Base-by-base conservation (phyloP, 208 protist species). In the Trypanosoma brucei region DNA sequence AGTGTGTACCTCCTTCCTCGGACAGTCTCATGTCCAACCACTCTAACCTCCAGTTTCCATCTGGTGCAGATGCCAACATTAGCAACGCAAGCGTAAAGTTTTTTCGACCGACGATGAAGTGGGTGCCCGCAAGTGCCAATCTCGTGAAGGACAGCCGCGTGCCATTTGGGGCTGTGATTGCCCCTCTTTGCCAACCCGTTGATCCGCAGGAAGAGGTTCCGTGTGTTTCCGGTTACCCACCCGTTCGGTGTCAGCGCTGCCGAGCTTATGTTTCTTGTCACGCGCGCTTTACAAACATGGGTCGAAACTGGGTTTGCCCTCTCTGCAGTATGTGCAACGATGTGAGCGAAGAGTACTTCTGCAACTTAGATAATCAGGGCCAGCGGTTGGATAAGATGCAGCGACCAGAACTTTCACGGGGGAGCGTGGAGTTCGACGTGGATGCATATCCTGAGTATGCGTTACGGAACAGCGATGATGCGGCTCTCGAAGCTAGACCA, bases 221-320 rank as follows among this genome's bases (percentile, higher is more conserved):
- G 0, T 62, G 94, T 53, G 79, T 96, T 39, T 53, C 59, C 22
- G 79, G 65, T 38, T 62, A 77, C 11, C 72, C 83, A 5, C 95
- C 95, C 6, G 78, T 96, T 42, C 90, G 95, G n/a, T 98, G 95
- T 72, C 67, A 91, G 36, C 90, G 93, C 55, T 98, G 96, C 74
- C 86, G 94, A 56, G 86, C 80, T 8, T 98, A 97, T 78, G 80
- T 98, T 8, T 94, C 88, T 62, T 90, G 84, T 42, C 84, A 94
- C 68, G 78, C 88, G 6, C 57, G 55, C 4, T 96, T 97, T 69
- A 71, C 82, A 13, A 79, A 97, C 45, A 82, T 95, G 64, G 96
- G 96, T 46, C 68, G 86, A 31, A 56, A 52, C 50, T 98, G 92
- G 90, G 63, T 72, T 50, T 98, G 96, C 73, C 81, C 90, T 44